Conservation (phyloP, 352 stramenopile species). For the Blastocystis sp. region DNA sequence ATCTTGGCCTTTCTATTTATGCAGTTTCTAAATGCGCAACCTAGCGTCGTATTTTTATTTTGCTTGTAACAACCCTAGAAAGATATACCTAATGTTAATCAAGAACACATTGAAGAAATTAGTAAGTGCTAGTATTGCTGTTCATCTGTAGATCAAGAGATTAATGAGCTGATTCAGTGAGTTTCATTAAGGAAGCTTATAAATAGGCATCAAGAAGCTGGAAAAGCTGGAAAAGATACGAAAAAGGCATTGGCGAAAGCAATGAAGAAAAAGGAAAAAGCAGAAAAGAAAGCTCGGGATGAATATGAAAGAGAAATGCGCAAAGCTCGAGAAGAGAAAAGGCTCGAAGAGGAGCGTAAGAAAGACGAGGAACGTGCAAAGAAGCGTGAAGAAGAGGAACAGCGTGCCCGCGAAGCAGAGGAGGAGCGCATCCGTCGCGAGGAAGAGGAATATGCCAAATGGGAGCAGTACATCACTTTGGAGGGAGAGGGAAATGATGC, state of each 20-base stretch:
- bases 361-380: neutral
- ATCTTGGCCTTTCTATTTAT: neutral
- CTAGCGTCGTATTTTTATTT: neutral
- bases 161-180: slow-evolving; percentile 23
- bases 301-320: slow-evolving; percentile 27
- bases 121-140: neutral
- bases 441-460: slow-evolving; percentile 44
- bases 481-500: slow-evolving; percentile 9
- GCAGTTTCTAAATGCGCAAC: slow-evolving; percentile 15
- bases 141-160: slow-evolving; percentile 10
- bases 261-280: slow-evolving; percentile 55
- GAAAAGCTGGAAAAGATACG: neutral
- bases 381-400: slow-evolving; percentile 16
- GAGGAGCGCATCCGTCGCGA: slow-evolving; percentile 37
- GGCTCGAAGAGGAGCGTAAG: slow-evolving; percentile 12
- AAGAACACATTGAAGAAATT: neutral
- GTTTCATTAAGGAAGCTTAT: neutral
- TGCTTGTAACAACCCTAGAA: neutral
- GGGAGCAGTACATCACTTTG: slow-evolving; percentile 28
- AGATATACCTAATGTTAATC: neutral
- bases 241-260: slow-evolving; percentile 53
- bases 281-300: slow-evolving; percentile 28
- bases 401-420: neutral
- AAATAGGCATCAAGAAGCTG: neutral
- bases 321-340: slow-evolving; percentile 18